These are phyloP conservation scores for Aspergillus saccharolyticus DNA, from an alignment of 495 filamentous ascomycete genomes.

Conservation along the genomic window DNA sequence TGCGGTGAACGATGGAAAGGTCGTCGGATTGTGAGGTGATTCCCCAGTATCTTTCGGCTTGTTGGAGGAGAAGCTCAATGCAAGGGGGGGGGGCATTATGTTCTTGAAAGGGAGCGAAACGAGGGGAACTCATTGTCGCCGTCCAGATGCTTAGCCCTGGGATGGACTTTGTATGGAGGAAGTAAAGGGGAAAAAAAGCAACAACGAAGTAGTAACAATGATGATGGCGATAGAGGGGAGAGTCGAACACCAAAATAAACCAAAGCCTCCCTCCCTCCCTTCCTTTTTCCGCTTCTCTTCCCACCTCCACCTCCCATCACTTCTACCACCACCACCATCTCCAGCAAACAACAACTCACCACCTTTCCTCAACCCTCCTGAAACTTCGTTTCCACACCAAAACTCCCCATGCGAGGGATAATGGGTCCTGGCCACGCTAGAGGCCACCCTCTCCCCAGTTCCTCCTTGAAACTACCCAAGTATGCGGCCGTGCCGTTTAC, in stretches of 20 bases:
- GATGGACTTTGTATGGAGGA: background rate
- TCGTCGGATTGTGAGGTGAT: background rate
- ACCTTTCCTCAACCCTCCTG: background rate
- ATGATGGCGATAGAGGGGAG: no score
- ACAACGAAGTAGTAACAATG: no score
- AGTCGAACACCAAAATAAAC: no score
- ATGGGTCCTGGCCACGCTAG: constrained; percentile 1
- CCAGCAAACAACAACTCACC: background rate
- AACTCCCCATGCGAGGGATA: constrained; percentile 25
- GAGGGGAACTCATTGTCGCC: constrained; percentile 8
- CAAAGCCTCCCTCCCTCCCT: background rate
- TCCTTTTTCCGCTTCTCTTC: background rate
- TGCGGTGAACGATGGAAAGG: background rate
- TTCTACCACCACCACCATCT: background rate
- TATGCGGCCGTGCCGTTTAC: constrained; percentile 23
- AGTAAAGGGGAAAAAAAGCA: constrained; percentile 1
- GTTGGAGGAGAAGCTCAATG: background rate
- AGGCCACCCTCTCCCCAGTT: constrained; percentile 8
- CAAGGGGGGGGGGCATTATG: constrained; percentile 4
- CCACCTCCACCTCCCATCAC: background rate
- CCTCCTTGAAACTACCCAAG: constrained; percentile 24
- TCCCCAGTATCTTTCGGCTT: background rate
- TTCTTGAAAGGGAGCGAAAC: constrained; percentile 16
- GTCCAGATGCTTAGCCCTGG: background rate
- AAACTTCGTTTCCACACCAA: constrained; percentile 11